Conservation (phyloP, 148 eudicot species). For the Rhododendron mucronatum region DNA sequence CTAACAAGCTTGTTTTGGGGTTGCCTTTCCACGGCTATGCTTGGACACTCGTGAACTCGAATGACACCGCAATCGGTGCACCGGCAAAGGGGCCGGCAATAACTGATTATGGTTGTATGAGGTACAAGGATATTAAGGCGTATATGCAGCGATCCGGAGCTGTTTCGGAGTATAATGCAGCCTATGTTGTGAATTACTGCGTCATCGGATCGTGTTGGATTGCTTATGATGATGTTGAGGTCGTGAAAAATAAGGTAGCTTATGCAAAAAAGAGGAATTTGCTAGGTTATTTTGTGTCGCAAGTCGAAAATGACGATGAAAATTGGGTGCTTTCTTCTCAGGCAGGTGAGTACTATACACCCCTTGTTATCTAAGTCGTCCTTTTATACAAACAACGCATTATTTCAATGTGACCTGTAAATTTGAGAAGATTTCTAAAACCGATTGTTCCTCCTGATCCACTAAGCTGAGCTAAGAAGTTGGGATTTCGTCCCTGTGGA, state of each 20-base stretch:
- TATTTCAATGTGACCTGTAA: no score
- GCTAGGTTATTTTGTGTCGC: slow-evolving; percentile 37
- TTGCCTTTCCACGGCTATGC: slow-evolving; percentile 41
- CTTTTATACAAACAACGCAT: no score
- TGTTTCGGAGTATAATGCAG: slow-evolving; percentile 17
- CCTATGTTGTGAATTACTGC: slow-evolving; percentile 33
- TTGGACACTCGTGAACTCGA: slow-evolving; percentile 30
- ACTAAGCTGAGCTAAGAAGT: no score
- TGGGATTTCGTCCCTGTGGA: no score
- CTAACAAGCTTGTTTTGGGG: slow-evolving; percentile 30
- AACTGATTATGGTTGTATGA: slow-evolving; percentile 26
- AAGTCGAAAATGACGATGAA: slow-evolving; percentile 29
- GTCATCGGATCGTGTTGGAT: slow-evolving; percentile 34
- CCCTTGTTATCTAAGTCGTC: neutral
- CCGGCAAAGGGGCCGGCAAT: slow-evolving; percentile 30
- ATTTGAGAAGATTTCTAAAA: no score
- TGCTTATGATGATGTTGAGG: slow-evolving; percentile 46
- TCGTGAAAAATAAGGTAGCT: slow-evolving; percentile 39
- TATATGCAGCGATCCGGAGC: slow-evolving; percentile 15
- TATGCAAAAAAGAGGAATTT: slow-evolving; percentile 41
- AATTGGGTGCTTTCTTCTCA: slow-evolving; percentile 29
- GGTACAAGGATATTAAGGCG: slow-evolving; percentile 22
- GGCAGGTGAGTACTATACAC: slow-evolving; percentile 20
- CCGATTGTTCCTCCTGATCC: no score
- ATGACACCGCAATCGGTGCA: slow-evolving; percentile 23